Conservation (phyloP, 345 rosid genomes). For the Eucalyptus sideroxylon region DNA sequence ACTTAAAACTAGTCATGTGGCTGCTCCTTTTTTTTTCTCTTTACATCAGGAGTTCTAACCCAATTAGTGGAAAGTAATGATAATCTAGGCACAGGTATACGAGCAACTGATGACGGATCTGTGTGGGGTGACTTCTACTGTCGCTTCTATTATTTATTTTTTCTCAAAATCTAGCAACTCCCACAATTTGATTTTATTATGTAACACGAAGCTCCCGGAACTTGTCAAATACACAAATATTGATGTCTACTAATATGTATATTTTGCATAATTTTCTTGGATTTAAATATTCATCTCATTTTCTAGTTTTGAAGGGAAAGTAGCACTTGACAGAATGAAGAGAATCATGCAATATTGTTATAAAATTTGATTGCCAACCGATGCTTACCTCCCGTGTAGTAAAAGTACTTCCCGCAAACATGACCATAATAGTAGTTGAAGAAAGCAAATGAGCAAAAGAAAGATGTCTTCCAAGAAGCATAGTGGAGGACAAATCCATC, state of each 20-base stretch:
- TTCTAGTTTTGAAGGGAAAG: not conserved
- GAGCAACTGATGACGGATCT: not conserved
- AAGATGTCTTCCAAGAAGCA: fast-evolving
- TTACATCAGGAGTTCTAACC: not conserved
- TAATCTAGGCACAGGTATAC: not conserved
- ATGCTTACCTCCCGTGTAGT: fast-evolving
- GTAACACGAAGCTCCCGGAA: not conserved
- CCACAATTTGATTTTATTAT: not conserved
- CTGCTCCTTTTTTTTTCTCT: not conserved
- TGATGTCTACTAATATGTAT: no score
- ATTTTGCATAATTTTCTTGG: not conserved
- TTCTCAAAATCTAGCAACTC: not conserved
- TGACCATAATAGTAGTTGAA: fast-evolving
- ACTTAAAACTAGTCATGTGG: not conserved
- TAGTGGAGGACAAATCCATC: not conserved
- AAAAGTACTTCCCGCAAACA: fast-evolving
- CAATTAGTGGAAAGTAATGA: fast-evolving
- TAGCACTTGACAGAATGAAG: not conserved
- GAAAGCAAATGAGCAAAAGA: fast-evolving
- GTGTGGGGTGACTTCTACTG: not conserved
- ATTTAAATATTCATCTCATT: not conserved
- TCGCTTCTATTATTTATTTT: fast-evolving
- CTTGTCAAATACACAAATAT: not conserved
- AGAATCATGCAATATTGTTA: not conserved
- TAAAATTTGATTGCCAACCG: not conserved